Percentiles rank a stretch among this genome's conserved stretches.
phyloP scores from a whole-genome alignment of 2,329 filamentous ascomycete genomes.

The Raffaelea albimanens region DNA sequence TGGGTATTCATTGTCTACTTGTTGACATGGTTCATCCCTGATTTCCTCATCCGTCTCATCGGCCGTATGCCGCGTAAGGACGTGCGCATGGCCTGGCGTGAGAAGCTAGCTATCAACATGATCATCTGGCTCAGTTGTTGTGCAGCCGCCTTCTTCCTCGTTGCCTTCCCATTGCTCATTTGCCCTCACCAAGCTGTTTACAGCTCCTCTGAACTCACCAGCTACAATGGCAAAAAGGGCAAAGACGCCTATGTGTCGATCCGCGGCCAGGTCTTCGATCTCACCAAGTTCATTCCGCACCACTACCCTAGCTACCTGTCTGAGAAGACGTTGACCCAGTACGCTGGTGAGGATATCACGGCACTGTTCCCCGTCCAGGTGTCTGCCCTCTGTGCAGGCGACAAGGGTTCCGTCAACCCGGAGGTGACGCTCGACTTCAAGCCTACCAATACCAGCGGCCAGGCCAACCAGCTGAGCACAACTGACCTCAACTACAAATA shows the following conservation, averaged over 20 bases:
- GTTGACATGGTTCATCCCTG: slow-evolving; percentile 81
- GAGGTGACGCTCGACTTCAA: slow-evolving; percentile 80
- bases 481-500: slow-evolving; percentile 69
- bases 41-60: slow-evolving; percentile 66
- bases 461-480: slow-evolving; percentile 52
- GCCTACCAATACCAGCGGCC: slow-evolving; percentile 63
- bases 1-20: slow-evolving; percentile 81
- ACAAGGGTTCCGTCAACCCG: slow-evolving; percentile 52
- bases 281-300: slow-evolving; percentile 59
- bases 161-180: slow-evolving; percentile 77
- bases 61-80: slow-evolving; percentile 89
- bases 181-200: slow-evolving; percentile 89
- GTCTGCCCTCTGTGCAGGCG: slow-evolving; percentile 78
- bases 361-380: slow-evolving; percentile 89
- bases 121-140: slow-evolving; percentile 86
- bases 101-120: slow-evolving; percentile 96
- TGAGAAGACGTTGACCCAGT: slow-evolving; percentile 59
- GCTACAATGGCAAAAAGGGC: slow-evolving; percentile 62
- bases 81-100: slow-evolving; percentile 85
- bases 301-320: slow-evolving; percentile 67
- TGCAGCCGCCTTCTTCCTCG: slow-evolving; percentile 77
- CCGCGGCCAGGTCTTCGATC: slow-evolving; percentile 80
- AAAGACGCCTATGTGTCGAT: slow-evolving; percentile 65
- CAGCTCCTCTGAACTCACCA: slow-evolving; percentile 64
- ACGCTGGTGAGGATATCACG: slow-evolving; percentile 82